These are phyloP conservation scores for Emericellopsis cladophorae DNA, from an alignment of 2,329 filamentous ascomycete species.

Conservation along the genomic window DNA sequence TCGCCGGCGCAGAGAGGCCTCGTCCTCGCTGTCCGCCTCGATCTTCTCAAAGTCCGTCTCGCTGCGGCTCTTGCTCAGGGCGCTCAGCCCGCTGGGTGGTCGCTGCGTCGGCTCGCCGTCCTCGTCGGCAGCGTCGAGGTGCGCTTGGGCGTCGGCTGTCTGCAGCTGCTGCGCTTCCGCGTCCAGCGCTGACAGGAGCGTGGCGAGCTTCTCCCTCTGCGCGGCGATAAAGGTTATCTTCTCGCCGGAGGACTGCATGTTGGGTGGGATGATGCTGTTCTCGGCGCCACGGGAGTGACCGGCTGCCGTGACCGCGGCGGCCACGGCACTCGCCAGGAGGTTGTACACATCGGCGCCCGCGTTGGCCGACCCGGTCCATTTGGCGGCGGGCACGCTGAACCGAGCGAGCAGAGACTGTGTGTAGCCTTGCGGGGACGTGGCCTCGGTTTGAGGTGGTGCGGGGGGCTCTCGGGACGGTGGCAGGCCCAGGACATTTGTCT, in stretches of 20 bases:
- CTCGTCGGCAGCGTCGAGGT: slow-evolving; percentile 11
- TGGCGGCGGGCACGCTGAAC: slow-evolving; percentile 68
- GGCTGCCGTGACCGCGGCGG: slow-evolving; percentile 35
- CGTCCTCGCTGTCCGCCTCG: slow-evolving; percentile 59
- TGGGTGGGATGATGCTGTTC: slow-evolving; percentile 55
- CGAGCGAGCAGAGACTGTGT: slow-evolving; percentile 72
- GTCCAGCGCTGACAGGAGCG: slow-evolving; percentile 67
- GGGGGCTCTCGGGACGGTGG: slow-evolving; percentile 36
- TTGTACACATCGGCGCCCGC: slow-evolving; percentile 59
- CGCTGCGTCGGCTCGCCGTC: slow-evolving; percentile 24
- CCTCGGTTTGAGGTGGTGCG: slow-evolving; percentile 21
- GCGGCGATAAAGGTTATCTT: slow-evolving; percentile 66
- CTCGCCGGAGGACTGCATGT: slow-evolving; percentile 48
- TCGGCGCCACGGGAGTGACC: slow-evolving; percentile 13
- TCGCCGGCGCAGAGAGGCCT: slow-evolving; percentile 21
- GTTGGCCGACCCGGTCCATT: slow-evolving; percentile 35
- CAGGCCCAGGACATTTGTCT: slow-evolving; percentile 68
- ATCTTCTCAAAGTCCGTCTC: slow-evolving; percentile 86
- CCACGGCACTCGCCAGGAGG: slow-evolving; percentile 62
- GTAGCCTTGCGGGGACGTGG: slow-evolving; percentile 44
- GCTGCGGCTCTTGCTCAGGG: slow-evolving; percentile 68
- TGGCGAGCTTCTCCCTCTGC: slow-evolving; percentile 65
- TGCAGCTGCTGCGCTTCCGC: slow-evolving; percentile 58
- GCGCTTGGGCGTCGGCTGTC: slow-evolving; percentile 1
- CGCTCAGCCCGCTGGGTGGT: slow-evolving; percentile 37